A percentile compares a stretch with the other conserved stretches of the same genome.
phyloP scores from a whole-genome alignment of 2,329 filamentous ascomycete genomes.

The Raffaelea albimanens region DNA sequence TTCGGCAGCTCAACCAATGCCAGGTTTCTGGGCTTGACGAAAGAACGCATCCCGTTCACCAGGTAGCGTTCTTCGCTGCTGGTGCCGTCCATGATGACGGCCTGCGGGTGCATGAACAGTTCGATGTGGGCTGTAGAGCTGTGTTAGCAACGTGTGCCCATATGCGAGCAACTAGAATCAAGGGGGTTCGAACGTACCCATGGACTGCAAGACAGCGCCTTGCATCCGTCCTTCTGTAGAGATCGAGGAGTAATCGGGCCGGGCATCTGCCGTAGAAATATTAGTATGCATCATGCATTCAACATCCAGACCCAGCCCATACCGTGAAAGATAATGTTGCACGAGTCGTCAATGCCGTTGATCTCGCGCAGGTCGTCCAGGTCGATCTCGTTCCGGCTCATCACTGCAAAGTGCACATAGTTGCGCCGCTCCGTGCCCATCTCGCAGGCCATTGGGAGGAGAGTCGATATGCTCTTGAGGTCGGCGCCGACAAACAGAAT shows the following conservation, averaged over 20 bases:
- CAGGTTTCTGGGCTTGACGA: slow-evolving; percentile 40
- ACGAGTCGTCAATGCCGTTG: slow-evolving; percentile 68
- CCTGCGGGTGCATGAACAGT: slow-evolving; percentile 67
- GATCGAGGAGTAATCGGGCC: slow-evolving; percentile 60
- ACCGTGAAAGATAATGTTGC: slow-evolving; percentile 55
- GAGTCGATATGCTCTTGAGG: slow-evolving; percentile 58
- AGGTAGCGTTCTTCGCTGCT: slow-evolving; percentile 61
- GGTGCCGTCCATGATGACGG: slow-evolving; percentile 61
- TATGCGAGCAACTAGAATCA: too few species aligned
- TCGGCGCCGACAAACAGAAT: slow-evolving; percentile 72
- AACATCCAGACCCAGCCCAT: slow-evolving; percentile 7
- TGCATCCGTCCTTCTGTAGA: slow-evolving; percentile 65
- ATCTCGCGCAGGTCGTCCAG: slow-evolving; percentile 61
- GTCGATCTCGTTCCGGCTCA: slow-evolving; percentile 62
- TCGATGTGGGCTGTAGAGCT: slow-evolving; percentile 51
- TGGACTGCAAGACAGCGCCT: slow-evolving; percentile 50
- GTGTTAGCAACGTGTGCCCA: too few species aligned
- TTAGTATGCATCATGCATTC: slow-evolving; percentile 3
- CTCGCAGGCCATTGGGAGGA: slow-evolving; percentile 77
- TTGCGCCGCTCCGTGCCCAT: slow-evolving; percentile 65
- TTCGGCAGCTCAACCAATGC: slow-evolving; percentile 68
- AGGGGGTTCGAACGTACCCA: too few species aligned
- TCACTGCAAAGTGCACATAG: slow-evolving; percentile 71
- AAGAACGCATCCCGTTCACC: slow-evolving; percentile 45
- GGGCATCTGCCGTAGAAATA: slow-evolving; percentile 47